phyloP scores from a whole-genome alignment of 2,329 filamentous ascomycete species.

The Pestalotiopsis fici region DNA sequence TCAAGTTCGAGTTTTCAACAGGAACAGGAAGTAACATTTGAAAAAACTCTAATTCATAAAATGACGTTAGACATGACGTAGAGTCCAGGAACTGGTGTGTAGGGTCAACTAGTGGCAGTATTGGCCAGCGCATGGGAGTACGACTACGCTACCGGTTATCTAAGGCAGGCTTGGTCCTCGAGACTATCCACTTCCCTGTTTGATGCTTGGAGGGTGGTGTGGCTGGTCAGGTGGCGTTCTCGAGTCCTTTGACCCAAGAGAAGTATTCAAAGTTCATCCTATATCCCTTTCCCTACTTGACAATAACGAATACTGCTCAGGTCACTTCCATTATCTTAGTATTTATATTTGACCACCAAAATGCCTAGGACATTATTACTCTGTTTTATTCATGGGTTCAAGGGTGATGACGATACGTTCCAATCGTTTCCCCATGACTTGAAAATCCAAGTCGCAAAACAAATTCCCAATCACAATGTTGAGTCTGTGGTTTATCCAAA shows the following conservation, averaged over 20 bases:
- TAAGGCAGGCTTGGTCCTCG: neutral
- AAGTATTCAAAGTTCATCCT: neutral
- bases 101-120: slow-evolving; percentile 9
- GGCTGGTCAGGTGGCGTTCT: slow-evolving; percentile 9
- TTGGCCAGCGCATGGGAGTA: neutral
- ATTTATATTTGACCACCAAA: neutral
- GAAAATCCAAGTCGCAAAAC: slow-evolving; percentile 55
- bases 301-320: neutral
- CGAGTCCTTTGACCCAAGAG: neutral
- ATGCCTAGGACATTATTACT: slow-evolving; percentile 63
- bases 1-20: neutral
- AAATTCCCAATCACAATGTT: slow-evolving; percentile 62
- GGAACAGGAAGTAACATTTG: neutral
- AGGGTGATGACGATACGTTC: slow-evolving; percentile 72
- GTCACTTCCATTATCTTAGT: neutral
- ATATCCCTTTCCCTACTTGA: neutral
- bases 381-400: slow-evolving; percentile 78
- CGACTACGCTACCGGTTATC: neutral
- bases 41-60: slow-evolving; percentile 5
- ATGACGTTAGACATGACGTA: slow-evolving; percentile 25
- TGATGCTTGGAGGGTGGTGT: neutral
- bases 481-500: slow-evolving; percentile 67
- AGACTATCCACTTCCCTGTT: slow-evolving; percentile 8
- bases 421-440: slow-evolving; percentile 66
- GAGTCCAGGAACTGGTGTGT: slow-evolving; percentile 15